Conservation (phyloP, 345 rosid genomes). For the Camelina sativa region DNA sequence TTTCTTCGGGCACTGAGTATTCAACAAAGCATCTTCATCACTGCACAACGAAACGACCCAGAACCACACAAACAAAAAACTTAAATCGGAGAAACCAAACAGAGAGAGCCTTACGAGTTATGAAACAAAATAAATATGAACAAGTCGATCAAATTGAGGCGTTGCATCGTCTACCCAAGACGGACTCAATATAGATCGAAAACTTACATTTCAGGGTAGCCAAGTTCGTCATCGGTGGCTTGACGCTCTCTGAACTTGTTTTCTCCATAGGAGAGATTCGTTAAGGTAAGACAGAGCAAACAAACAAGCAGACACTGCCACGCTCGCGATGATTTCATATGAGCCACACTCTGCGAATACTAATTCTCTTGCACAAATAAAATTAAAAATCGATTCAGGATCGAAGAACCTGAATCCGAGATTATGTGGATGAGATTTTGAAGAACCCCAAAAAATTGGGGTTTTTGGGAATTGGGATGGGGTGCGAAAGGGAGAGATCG, state of each 20-base stretch:
- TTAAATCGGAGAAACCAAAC: slow-evolving; percentile 4
- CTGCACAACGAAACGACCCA: slow-evolving; percentile 46
- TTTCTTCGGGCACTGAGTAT: slow-evolving; percentile 86
- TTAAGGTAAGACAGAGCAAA: slow-evolving; percentile 44
- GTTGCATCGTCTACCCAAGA: neutral
- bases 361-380: neutral
- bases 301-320: slow-evolving; percentile 48
- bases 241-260: slow-evolving; percentile 81
- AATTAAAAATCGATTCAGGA: neutral
- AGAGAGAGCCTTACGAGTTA: neutral
- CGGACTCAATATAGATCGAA: slow-evolving; percentile 2
- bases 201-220: slow-evolving; percentile 75
- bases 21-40: slow-evolving; percentile 88
- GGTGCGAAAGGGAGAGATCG: slow-evolving; percentile 13
- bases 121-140: neutral
- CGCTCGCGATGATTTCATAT: slow-evolving; percentile 58
- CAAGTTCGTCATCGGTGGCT: slow-evolving; percentile 81
- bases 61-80: neutral
- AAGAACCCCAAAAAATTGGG: neutral
- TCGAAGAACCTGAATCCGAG: slow-evolving; percentile 8
- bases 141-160: slow-evolving; percentile 12
- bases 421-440: slow-evolving; percentile 14
- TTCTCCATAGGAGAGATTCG: slow-evolving; percentile 47
- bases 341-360: slow-evolving; percentile 44
- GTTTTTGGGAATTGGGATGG: slow-evolving; percentile 34